Evolutionary conservation across 2,329 filamentous ascomycete genomes (phyloP), one percentile per base, ranked within the genome.

Genomic region (Talaromyces pinophilus): DNA sequence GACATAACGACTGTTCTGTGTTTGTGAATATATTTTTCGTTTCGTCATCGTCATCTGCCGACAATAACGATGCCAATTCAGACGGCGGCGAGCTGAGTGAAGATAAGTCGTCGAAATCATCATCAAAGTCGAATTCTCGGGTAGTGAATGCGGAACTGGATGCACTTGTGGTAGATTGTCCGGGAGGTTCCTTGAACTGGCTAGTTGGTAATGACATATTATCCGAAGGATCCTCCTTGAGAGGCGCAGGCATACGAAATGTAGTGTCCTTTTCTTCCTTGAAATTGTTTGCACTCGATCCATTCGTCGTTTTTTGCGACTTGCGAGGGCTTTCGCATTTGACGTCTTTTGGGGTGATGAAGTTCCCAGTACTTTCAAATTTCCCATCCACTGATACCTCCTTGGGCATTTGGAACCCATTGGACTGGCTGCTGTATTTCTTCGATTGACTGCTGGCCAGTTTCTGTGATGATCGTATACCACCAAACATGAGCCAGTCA

Each of bases 1-100:
- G 88, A 73, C 91, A 94, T 25, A 80, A 71, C 11, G 82, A 72
- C n/a, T 62, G 33, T 19, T 19, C 50, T 46, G 35, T 44, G 15
- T 65, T 61, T 17, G 66, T 19, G 35, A 69, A 15, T 11, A 15
- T 44, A 4, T 17, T 22, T 28, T 22, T n/a, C 15, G 17, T 30
- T 25, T 25, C n/a, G 2, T 63, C 35, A 1, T 59, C 38, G 17
- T 40, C 64, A 61, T 54, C 42, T n/a, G 48, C 30, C 11, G 35
- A 46, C 40, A 42, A 38, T 22, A 61, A 50, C 7, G 55, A 30
- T 11, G 40, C 54, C 25, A 63, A 3, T 3, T 66, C 64, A 15
- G 64, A 66, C 5, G 62, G 30, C 17, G 65, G 65, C 4, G 74
- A 76, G 68, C 77, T 77, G n/a, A 76, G 70, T 7, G 75, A 78